These are phyloP conservation scores for Diutina catenulata DNA, from an alignment of 1,139 yeast genomes.

Conservation along the genomic window DNA sequence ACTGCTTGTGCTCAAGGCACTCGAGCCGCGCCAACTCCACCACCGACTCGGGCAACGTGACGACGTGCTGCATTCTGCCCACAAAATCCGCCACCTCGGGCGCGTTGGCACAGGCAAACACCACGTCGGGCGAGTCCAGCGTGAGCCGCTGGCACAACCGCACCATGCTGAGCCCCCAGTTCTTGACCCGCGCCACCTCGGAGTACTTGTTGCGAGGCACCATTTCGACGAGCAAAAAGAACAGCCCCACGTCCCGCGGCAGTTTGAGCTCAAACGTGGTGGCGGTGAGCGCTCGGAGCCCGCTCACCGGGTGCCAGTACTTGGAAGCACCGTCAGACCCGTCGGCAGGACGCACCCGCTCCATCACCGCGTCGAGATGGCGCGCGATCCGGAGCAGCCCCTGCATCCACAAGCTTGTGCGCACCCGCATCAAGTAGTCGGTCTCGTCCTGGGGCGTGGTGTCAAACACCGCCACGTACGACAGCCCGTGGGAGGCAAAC, in stretches of 20 bases:
- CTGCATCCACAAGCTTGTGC: neutral
- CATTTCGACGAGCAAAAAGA: neutral
- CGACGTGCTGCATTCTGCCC: neutral
- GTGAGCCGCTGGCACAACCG: neutral
- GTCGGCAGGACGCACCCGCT: neutral
- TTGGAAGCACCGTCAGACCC: conserved; percentile 3
- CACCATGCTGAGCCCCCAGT: neutral
- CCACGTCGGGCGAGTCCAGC: neutral
- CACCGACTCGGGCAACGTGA: neutral
- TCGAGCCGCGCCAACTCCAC: neutral
- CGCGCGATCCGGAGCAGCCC: neutral
- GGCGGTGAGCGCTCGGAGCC: no score
- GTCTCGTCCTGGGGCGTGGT: conserved; percentile 1
- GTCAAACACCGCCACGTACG: no score
- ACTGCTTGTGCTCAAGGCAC: neutral
- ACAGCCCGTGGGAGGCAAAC: neutral
- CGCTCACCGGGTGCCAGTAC: neutral
- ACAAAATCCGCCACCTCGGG: neutral
- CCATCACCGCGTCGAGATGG: conserved; percentile 1
- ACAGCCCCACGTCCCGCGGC: neutral
- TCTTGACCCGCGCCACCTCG: neutral
- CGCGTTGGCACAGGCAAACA: neutral
- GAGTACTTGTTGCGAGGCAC: neutral
- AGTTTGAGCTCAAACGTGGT: no score
- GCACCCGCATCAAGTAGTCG: neutral